Base-by-base conservation (phyloP, 2,329 filamentous ascomycete genomes). In the Trichoderma sp. region DNA sequence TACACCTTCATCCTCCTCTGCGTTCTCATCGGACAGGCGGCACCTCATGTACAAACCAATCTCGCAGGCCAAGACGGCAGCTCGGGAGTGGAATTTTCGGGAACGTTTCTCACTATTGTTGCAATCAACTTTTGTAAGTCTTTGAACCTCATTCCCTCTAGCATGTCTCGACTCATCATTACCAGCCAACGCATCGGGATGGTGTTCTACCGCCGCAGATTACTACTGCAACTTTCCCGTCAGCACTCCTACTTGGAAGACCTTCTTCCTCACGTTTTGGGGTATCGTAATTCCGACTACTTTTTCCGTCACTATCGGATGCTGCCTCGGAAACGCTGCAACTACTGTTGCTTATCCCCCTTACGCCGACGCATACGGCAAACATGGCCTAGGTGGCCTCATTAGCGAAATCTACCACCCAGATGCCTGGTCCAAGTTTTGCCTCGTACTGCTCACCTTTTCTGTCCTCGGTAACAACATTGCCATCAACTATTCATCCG, bases 401-500 rank as follows among this genome's bases (percentile, higher is more conserved):
- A 52, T 62, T 8, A 11, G 35, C 14, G 59, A 49, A 14, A 62
- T 62, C 2, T 62, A 62, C 40, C 59, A 62, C 37, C 59, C 59
- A 49, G 19, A 49, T 21, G 27, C 35, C n/a, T 62, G 59, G 59
- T 62, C 59, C 40, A 47, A 27, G 5, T 62, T 62, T 29, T 62
- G 59, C 43, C 59, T 62, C 19, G 59, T 62, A 4, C 40, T 62
- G 16, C 37, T 62, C 5, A 64, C 49, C 21, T 64, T 64, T 55
- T 49, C 55, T 33, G 55, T 57, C 3, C 55, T 57, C 8, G 55
- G 55, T 10, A 57, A 57, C 29, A 57, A 57, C 63, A 71, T 73
- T 62, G 71, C 71, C 21, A 72, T 72, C 49, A 73, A 72, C 47
- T 74, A 74, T 53, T 74, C 72, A 8, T 71, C 68, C 29, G 72